phyloP scores from a whole-genome alignment of 2,329 filamentous ascomycete species.

The Nemania diffusa region DNA sequence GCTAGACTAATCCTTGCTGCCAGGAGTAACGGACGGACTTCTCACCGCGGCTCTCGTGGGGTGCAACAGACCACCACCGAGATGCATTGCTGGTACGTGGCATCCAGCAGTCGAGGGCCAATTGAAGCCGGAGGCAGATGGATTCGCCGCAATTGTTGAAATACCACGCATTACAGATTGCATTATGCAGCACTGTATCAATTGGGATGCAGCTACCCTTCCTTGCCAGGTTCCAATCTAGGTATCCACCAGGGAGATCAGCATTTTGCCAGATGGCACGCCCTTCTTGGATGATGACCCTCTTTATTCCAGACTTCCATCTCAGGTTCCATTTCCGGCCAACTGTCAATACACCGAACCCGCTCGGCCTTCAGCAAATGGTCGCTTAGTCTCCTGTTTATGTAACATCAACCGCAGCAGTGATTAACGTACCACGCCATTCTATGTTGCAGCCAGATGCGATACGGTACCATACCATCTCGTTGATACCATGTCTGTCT shows the following conservation, averaged over 20 bases:
- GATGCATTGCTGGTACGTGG: conserved; percentile 30
- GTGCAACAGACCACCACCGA: conserved; percentile 29
- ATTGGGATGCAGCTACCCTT: conserved; percentile 48
- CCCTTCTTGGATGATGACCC: conserved; percentile 55
- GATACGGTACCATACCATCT: conserved; percentile 30
- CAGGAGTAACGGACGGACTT: conserved; percentile 21
- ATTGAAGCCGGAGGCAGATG: conserved; percentile 42
- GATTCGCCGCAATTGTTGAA: conserved; percentile 42
- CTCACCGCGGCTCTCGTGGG: conserved; percentile 30
- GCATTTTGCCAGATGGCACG: conserved; percentile 59
- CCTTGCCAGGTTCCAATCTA: conserved; percentile 49
- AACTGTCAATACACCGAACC: conserved; percentile 40
- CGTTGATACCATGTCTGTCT: conserved; percentile 36
- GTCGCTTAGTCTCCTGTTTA: conserved; percentile 36
- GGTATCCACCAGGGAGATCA: conserved; percentile 52
- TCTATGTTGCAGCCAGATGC: conserved; percentile 36
- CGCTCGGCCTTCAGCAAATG: conserved; percentile 41
- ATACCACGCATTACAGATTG: conserved; percentile 33
- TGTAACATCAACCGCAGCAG: conserved; percentile 35
- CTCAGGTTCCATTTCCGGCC: conserved; percentile 43
- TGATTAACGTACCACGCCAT: conserved; percentile 38
- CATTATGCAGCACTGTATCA: conserved; percentile 38
- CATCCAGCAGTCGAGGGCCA: conserved; percentile 31
- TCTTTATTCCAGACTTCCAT: conserved; percentile 45
- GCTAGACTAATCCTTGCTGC: conserved; percentile 13